Evolutionary conservation across 805 yeast species (phyloP), one percentile per base, ranked within the genome.

Genomic region (Tetrapisispora pingtungensis): DNA sequence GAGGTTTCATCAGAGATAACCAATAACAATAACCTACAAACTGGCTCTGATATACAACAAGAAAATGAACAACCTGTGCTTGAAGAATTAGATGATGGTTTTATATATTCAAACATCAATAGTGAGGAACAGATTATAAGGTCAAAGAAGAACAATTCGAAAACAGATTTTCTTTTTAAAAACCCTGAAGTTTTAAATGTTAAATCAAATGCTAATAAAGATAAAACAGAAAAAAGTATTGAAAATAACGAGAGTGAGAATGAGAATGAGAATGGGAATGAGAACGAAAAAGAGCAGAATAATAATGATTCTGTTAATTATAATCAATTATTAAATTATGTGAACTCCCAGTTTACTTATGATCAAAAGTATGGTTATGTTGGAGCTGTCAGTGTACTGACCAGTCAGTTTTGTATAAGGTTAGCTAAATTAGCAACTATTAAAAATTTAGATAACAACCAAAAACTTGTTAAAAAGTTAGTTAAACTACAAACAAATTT

Each of bases 341-440:
- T 34, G 4, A 34, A 22, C 12, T 10, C 24, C 3, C 37, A 19
- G 77, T 71, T 93, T 13, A 72, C 79, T 7, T 97, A 87, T 15
- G 70, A 82, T 13, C 96, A 93, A 61, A 81, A 85, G 55, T 81
- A 89, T 49, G 97, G 97, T 2, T 93, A 93, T 58, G 84, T 84
- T 7, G 97, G 96, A 0, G 71, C 90, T 8, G 78, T 83, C 8
- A 82, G 84, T 52, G 73, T 93, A 30, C 72, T 83, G 6, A 74
- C 81, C 43, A 84, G 83, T 20, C 84, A 84, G 17, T 77, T 88
- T 82, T 95, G 95, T 18, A 75, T 85, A 0, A 79, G 77, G n/a
- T 64, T 89, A 46, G 89, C 93, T 1, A 65, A 69, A 41, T 59
- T 79, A 18, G 73, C 77, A 45, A 58, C 69, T 17, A 75, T 75